Conservation (phyloP, 768 basidiomycete species). For the Hygrocybe coccinea region DNA sequence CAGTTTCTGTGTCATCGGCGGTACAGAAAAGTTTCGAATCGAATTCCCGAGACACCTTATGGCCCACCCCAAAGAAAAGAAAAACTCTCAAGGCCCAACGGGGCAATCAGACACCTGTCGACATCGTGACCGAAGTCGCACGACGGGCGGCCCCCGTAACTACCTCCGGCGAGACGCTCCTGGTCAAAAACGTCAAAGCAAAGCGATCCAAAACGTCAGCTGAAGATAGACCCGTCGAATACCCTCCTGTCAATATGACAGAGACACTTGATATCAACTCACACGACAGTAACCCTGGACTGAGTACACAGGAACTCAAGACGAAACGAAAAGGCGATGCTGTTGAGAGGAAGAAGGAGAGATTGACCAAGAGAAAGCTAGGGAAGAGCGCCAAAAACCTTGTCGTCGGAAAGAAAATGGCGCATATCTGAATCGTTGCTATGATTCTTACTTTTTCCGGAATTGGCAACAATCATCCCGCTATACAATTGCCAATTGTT, state of each 20-base stretch:
- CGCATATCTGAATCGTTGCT: not conserved
- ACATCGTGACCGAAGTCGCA: not conserved
- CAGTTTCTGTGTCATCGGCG: no score
- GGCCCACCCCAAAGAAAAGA: no score
- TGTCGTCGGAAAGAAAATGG: slow-evolving; percentile 51
- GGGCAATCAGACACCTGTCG: not conserved
- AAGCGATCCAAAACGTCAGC: no score
- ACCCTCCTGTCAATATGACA: no score
- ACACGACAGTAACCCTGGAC: no score
- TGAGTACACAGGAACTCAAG: no score
- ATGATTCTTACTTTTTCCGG: not conserved
- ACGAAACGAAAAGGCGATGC: no score
- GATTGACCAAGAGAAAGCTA: slow-evolving; percentile 32
- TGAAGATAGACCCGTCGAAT: no score
- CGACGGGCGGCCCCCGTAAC: slow-evolving; percentile 1
- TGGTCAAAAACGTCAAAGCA: slow-evolving; percentile 45
- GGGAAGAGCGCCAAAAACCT: slow-evolving; percentile 52
- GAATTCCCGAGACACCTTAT: no score
- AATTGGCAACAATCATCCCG: not conserved
- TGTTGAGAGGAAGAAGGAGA: slow-evolving; percentile 22
- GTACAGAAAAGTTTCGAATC: no score
- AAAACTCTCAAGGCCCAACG: slow-evolving; percentile 7
- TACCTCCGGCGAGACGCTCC: slow-evolving; percentile 17
- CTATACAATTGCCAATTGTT: not conserved
- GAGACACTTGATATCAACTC: no score